phyloP scores from a whole-genome alignment of 2,329 filamentous ascomycete genomes.

The Neoarthrinium moseri region DNA sequence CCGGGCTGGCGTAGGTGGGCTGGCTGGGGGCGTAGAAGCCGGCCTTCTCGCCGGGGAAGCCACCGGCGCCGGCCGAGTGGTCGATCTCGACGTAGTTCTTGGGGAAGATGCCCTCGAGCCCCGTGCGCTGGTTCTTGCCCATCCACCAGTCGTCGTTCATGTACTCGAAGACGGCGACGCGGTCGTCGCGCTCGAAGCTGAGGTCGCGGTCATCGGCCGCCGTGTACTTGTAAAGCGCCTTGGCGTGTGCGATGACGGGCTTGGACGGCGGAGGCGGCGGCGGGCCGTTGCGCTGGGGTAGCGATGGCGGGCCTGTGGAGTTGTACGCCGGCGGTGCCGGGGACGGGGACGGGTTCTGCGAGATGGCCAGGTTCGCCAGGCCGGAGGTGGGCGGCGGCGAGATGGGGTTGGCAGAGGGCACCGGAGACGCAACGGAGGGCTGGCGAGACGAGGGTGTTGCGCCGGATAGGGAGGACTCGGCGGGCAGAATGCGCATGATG shows the following conservation, averaged over 20 bases:
- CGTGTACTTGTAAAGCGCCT: slow-evolving; percentile 80
- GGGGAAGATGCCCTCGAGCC: slow-evolving; percentile 91
- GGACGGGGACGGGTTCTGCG: slow-evolving; percentile 27
- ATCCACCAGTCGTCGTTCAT: slow-evolving; percentile 99
- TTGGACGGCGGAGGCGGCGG: slow-evolving; percentile 43
- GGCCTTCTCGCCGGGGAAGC: slow-evolving; percentile 22
- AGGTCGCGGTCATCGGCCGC: slow-evolving; percentile 80
- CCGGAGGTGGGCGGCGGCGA: slow-evolving; percentile 33
- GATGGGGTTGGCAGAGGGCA: slow-evolving; percentile 14
- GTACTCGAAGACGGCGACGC: slow-evolving; percentile 79
- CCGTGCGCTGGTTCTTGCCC: slow-evolving; percentile 80
- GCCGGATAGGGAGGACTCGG: slow-evolving; percentile 61
- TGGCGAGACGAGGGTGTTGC: slow-evolving; percentile 37
- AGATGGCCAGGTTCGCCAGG: slow-evolving; percentile 40
- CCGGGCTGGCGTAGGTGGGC: neutral
- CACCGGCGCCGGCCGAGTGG: slow-evolving; percentile 50
- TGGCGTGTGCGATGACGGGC: slow-evolving; percentile 69
- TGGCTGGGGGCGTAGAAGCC: slow-evolving; percentile 20
- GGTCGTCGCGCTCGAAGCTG: slow-evolving; percentile 76
- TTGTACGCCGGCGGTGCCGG: slow-evolving; percentile 52
- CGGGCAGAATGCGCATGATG: slow-evolving; percentile 73
- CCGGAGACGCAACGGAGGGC: slow-evolving; percentile 28
- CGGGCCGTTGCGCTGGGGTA: slow-evolving; percentile 31
- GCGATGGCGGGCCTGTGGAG: slow-evolving; percentile 38
- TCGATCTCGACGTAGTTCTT: slow-evolving; percentile 80